Evolutionary conservation across 1,139 yeast genomes (phyloP).

Genomic region (Candida sp.): DNA sequence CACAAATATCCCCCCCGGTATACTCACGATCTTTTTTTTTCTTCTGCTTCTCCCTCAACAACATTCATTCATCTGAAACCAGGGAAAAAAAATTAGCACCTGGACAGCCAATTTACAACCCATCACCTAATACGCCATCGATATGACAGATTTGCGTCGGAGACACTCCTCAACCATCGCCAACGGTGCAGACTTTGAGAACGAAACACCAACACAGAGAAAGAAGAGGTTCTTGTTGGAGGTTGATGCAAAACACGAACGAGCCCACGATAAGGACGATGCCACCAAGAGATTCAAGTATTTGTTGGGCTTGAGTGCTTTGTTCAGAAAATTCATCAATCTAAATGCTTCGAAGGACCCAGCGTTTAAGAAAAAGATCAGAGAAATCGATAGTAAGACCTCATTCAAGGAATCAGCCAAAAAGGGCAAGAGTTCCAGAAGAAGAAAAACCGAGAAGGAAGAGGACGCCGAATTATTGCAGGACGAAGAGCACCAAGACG

Average conservation of each 20-base stretch:
- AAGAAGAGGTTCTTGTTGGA: slow-evolving; percentile 51
- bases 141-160: slow-evolving; percentile 10
- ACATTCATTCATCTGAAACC: neutral
- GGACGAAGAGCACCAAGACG: slow-evolving; percentile 67
- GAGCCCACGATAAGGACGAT: slow-evolving; percentile 63
- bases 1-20: neutral
- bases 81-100: neutral
- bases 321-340: slow-evolving; percentile 90
- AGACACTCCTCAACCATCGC: slow-evolving; percentile 3
- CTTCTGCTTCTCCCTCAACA: neutral
- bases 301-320: slow-evolving; percentile 79
- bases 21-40: neutral
- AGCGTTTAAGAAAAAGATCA: slow-evolving; percentile 54
- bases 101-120: too few species aligned
- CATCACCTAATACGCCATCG: neutral
- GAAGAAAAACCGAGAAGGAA: slow-evolving; percentile 84
- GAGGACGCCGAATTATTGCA: slow-evolving; percentile 88
- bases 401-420: slow-evolving; percentile 23
- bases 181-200: neutral
- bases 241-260: slow-evolving; percentile 57
- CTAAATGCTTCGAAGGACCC: slow-evolving; percentile 78
- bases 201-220: slow-evolving; percentile 41
- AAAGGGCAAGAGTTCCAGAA: slow-evolving; percentile 19
- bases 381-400: slow-evolving; percentile 44
- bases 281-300: slow-evolving; percentile 83